These are phyloP conservation scores for Emmonsiellopsis sp. DNA, from an alignment of 2,329 filamentous ascomycete species.

Conservation along the genomic window DNA sequence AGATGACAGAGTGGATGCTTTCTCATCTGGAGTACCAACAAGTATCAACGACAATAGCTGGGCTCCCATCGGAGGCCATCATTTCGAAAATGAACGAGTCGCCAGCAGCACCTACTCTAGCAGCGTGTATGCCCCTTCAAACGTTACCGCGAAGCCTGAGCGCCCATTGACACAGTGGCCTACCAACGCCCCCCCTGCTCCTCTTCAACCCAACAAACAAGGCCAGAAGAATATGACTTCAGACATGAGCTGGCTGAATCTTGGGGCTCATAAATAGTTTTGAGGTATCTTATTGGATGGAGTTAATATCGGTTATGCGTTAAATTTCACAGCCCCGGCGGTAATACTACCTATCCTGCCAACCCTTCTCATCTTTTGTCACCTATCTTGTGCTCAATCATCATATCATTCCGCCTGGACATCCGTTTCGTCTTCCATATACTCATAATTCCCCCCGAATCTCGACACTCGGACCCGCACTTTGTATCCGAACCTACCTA, in stretches of 20 bases:
- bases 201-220: background rate
- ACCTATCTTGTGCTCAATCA: background rate
- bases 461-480: no score
- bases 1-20: slow-evolving; percentile 18
- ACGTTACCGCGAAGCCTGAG: slow-evolving; percentile 8
- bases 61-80: slow-evolving; percentile 15
- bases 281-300: background rate
- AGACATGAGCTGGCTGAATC: slow-evolving; percentile 38
- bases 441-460: background rate
- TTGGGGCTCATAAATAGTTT: slow-evolving; percentile 11
- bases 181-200: background rate
- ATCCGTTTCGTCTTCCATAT: background rate
- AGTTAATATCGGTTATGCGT: background rate
- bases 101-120: slow-evolving; percentile 34
- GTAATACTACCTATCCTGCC: background rate
- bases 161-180: slow-evolving; percentile 13
- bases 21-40: slow-evolving; percentile 20
- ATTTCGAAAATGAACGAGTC: slow-evolving; percentile 23
- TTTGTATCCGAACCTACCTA: no score
- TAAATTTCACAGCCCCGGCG: background rate
- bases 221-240: slow-evolving; percentile 22
- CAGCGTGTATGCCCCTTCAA: slow-evolving; percentile 25
- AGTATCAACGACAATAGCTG: slow-evolving; percentile 20
- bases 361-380: background rate
- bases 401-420: background rate